phyloP scores from a whole-genome alignment of 1,284 basidiomycete genomes.

The Porodaedalea pini region DNA sequence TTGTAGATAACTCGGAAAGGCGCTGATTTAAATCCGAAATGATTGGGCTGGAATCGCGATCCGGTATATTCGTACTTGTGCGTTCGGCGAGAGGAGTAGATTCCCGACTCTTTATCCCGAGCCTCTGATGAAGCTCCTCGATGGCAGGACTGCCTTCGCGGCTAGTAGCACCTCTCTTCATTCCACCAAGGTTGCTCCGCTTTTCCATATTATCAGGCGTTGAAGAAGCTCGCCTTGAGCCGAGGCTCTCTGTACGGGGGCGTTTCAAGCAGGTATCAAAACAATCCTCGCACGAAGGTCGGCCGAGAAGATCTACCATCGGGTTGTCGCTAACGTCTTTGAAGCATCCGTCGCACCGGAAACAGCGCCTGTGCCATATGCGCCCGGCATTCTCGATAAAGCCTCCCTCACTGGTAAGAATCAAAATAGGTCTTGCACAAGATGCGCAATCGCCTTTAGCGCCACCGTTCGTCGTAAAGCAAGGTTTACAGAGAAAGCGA shows the following conservation, averaged over 20 bases:
- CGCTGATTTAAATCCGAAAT: slow-evolving; percentile 10
- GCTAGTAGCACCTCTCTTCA: slow-evolving; percentile 33
- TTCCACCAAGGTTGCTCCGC: slow-evolving; percentile 39
- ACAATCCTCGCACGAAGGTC: slow-evolving; percentile 71
- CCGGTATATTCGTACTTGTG: not conserved
- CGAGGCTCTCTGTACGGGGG: slow-evolving; percentile 36
- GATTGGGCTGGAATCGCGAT: slow-evolving; percentile 7
- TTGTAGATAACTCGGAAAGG: slow-evolving; percentile 4
- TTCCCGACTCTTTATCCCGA: slow-evolving; percentile 57
- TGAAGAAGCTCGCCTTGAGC: slow-evolving; percentile 17
- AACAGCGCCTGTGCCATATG: slow-evolving; percentile 78
- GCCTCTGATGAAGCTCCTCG: slow-evolving; percentile 53
- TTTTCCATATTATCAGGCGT: slow-evolving; percentile 34
- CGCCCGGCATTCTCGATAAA: slow-evolving; percentile 66
- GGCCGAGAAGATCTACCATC: slow-evolving; percentile 76
- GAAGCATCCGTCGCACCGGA: slow-evolving; percentile 66
- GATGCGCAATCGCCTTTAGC: slow-evolving; percentile 67
- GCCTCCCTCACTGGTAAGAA: slow-evolving; percentile 69
- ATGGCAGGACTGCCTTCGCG: slow-evolving; percentile 52
- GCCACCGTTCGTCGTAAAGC: slow-evolving; percentile 67
- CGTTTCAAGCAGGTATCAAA: slow-evolving; percentile 69
- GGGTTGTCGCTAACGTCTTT: slow-evolving; percentile 69
- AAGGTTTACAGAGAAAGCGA: slow-evolving; percentile 67
- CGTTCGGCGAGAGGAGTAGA: slow-evolving; percentile 44
- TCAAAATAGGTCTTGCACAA: slow-evolving; percentile 65